Evolutionary conservation across 768 basidiomycete species (phyloP).

Genomic region (Calocybe indica): DNA sequence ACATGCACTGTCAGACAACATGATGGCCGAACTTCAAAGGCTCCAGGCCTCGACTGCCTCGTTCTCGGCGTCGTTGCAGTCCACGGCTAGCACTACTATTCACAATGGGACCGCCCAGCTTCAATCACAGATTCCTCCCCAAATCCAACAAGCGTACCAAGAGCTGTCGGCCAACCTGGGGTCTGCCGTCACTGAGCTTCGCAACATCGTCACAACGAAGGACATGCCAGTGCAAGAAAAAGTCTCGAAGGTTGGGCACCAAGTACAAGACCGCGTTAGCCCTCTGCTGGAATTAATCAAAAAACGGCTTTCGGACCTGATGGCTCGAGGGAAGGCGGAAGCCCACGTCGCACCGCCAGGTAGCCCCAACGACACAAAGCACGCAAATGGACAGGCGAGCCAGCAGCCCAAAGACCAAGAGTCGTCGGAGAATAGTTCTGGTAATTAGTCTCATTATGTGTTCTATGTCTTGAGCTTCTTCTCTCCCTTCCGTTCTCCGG

Average conservation of each 20-base stretch:
- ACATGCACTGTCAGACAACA: slow-evolving; percentile 54
- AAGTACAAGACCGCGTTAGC: slow-evolving; percentile 54
- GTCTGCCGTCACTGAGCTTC: slow-evolving; percentile 47
- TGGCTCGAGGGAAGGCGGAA: slow-evolving; percentile 20
- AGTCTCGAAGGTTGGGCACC: slow-evolving; percentile 44
- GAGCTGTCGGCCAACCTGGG: slow-evolving; percentile 42
- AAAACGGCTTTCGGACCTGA: slow-evolving; percentile 33
- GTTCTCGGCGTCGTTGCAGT: slow-evolving; percentile 37
- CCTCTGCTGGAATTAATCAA: slow-evolving; percentile 53
- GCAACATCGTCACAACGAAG: slow-evolving; percentile 42
- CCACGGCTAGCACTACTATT: slow-evolving; percentile 18
- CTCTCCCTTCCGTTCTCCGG: too few species aligned
- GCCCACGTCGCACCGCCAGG: background rate
- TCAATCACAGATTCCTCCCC: slow-evolving; percentile 45
- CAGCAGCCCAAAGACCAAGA: too few species aligned
- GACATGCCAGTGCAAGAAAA: slow-evolving; percentile 61
- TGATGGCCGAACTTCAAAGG: slow-evolving; percentile 63
- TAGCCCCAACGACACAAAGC: too few species aligned
- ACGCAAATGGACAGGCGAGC: too few species aligned
- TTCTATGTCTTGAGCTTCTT: too few species aligned
- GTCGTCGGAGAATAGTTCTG: too few species aligned
- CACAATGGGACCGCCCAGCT: slow-evolving; percentile 30
- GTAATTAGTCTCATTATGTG: too few species aligned
- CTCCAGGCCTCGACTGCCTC: slow-evolving; percentile 54
- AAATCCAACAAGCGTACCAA: slow-evolving; percentile 52